Percentiles rank a stretch among this genome's conserved stretches.
Conservation (phyloP, 73 alveolate genomes). For the Paraurostyla sp. region DNA sequence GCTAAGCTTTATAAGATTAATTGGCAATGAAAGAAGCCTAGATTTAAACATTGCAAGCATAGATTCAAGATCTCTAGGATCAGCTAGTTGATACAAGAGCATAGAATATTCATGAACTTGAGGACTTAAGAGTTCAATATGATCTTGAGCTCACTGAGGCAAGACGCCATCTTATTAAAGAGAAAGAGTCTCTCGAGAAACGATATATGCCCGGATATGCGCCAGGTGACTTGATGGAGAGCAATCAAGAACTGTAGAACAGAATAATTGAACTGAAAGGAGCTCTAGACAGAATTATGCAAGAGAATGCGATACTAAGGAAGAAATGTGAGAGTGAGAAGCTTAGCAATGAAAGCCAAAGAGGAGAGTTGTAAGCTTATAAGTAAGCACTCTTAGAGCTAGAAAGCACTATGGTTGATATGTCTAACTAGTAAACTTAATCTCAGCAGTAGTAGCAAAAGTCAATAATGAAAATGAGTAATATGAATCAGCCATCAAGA, state of each 20-base stretch:
- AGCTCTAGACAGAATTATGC: slow-evolving; percentile 24
- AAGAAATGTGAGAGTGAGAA: slow-evolving; percentile 31
- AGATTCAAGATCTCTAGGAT: slow-evolving; percentile 38
- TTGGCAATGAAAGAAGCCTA: neutral
- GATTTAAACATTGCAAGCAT: neutral
- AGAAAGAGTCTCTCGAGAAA: slow-evolving; percentile 14
- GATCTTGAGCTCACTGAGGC: slow-evolving; percentile 54
- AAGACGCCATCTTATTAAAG: slow-evolving; percentile 20
- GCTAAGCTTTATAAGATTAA: neutral
- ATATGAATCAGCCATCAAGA: no score
- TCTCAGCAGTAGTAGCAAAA: neutral
- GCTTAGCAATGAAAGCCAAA: neutral
- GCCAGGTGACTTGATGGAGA: slow-evolving; percentile 57
- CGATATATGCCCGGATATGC: slow-evolving; percentile 58
- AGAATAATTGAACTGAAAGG: slow-evolving; percentile 29
- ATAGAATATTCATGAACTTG: slow-evolving; percentile 58
- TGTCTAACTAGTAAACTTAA: neutral
- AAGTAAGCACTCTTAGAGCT: slow-evolving; percentile 50
- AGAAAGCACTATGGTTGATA: slow-evolving; percentile 27
- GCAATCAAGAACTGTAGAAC: slow-evolving; percentile 23
- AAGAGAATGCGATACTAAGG: slow-evolving; percentile 35
- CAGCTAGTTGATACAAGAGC: slow-evolving; percentile 41
- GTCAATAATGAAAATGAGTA: no score
- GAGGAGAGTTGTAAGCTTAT: slow-evolving; percentile 41
- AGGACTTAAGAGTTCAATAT: slow-evolving; percentile 31